A percentile compares a stretch with the other conserved stretches of the same genome.
These are phyloP conservation scores for Lithospermum erythrorhizon DNA, from an alignment of 257 asterid species.

Conservation along the genomic window DNA sequence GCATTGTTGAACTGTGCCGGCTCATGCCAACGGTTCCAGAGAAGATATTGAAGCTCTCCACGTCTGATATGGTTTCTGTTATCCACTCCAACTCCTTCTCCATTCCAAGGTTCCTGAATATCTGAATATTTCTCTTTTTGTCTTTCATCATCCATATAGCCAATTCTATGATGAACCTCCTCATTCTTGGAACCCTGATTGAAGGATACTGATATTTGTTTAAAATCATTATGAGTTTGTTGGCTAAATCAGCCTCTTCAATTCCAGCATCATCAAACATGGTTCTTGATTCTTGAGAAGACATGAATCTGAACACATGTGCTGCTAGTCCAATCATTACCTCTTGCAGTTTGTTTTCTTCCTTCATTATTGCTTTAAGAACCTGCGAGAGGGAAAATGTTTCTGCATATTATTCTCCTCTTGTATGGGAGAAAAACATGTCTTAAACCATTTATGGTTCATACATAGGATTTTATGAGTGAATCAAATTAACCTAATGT, in stretches of 20 bases:
- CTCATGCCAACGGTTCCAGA: conserved; percentile 75
- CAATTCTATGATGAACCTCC: conserved; percentile 69
- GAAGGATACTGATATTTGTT: conserved; percentile 44
- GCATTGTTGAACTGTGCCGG: conserved; percentile 46
- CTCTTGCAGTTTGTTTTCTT: conserved; percentile 67
- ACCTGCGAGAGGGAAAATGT: conserved; percentile 32
- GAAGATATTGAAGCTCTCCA: conserved; percentile 78
- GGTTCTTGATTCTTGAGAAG: conserved; percentile 34
- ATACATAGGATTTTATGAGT: too few relatives aligned
- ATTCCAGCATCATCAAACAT: conserved; percentile 33
- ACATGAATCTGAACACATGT: conserved; percentile 48
- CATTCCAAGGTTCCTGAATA: conserved; percentile 43
- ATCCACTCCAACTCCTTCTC: conserved; percentile 50
- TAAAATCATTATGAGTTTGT: conserved; percentile 33
- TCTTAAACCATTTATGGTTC: too few relatives aligned
- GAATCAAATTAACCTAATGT: too few relatives aligned
- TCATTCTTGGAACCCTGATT: conserved; percentile 62
- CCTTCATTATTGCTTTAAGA: conserved; percentile 59
- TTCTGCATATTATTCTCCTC: not conserved
- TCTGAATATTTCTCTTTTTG: conserved; percentile 19
- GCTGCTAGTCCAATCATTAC: conserved; percentile 82
- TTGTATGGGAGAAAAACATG: not conserved
- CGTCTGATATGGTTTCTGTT: conserved; percentile 68
- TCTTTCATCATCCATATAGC: conserved; percentile 86
- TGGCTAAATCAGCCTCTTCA: conserved; percentile 41